Base-by-base conservation (phyloP, 495 filamentous ascomycete genomes). In the Tetracladium setigerum region DNA sequence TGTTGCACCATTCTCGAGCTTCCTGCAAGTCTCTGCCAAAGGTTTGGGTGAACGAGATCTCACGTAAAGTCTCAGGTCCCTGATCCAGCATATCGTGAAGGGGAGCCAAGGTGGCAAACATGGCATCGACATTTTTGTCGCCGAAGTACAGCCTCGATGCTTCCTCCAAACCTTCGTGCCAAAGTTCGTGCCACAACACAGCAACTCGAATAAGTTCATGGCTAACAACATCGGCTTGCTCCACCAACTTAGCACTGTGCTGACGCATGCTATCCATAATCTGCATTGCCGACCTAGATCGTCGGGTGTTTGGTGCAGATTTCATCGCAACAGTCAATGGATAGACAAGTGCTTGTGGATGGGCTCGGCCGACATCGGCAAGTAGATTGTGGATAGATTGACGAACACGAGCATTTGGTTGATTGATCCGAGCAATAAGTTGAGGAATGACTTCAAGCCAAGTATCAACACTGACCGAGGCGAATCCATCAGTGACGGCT, bases 281-380 rank as follows among this genome's bases (percentile, higher is more conserved):
- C 46, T 86, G 79, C 14, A 74, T 78, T 11, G 94, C 92, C 30
- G 89, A 90, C 55, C 85, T 82, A 19, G 86, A 87, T 32, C 92
- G 81, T 37, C 86, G 77, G 34, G 82, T 76, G 56, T 88, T 84
- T 33, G 77, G 69, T 34, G 66, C 63, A 3, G 92, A 96, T 62
- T 99, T 99, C 80, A 95, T 95, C 12, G 94, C 89, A 8, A 99
- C 94, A 0, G 94, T 97, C 54, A 99, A 75, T n/a, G 92, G 89
- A 60, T 96, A 99, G n/a, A 99, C 94, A 17, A 99, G 63, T n/a
- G 92, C 90, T 57, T 99, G 92, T 11, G 92, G 92, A 62, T 99
- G 92, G 10, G 86, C 81, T 50, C 89, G 83, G 36, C 92, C 94
- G 43, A 99, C 85, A 64, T 97, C 92, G 8, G 82, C 80, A 17